Conservation (phyloP, 228 moss, liverwort and hornwort genomes). For the Sphagnum magellanicum region DNA sequence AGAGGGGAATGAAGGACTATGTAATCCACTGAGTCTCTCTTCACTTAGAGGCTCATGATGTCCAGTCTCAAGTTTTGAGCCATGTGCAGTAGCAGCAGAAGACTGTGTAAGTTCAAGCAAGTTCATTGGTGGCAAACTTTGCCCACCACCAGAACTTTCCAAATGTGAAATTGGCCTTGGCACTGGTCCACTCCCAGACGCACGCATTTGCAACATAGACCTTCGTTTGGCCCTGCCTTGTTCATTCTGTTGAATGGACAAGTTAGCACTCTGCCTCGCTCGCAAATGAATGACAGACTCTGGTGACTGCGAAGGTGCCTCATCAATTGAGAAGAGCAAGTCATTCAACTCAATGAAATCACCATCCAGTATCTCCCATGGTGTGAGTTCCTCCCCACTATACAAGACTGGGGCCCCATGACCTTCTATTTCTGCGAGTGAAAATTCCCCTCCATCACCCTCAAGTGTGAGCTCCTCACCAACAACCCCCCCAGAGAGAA, state of each 20-base stretch:
- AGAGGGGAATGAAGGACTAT: neutral
- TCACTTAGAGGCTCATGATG: neutral
- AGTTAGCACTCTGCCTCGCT: neutral
- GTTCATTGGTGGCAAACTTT: neutral
- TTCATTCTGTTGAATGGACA: neutral
- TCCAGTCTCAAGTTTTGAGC: neutral
- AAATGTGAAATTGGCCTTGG: neutral
- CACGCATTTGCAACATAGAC: constrained; percentile 16
- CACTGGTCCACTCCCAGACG: constrained; percentile 1
- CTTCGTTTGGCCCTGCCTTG: constrained; percentile 20
- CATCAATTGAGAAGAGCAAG: neutral
- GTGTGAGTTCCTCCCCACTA: neutral
- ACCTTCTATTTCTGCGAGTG: neutral
- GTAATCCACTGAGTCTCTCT: neutral
- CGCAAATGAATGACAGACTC: neutral
- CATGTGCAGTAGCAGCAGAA: neutral
- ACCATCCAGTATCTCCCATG: neutral
- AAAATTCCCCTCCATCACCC: neutral
- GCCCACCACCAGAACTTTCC: neutral
- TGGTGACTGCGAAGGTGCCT: neutral
- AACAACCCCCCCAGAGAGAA: neutral
- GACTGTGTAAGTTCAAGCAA: neutral
- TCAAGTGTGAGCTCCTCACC: neutral
- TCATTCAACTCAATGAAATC: neutral
- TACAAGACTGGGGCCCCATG: neutral